Conservation (phyloP, 345 rosid genomes). For the Hirschfeldia incana region DNA sequence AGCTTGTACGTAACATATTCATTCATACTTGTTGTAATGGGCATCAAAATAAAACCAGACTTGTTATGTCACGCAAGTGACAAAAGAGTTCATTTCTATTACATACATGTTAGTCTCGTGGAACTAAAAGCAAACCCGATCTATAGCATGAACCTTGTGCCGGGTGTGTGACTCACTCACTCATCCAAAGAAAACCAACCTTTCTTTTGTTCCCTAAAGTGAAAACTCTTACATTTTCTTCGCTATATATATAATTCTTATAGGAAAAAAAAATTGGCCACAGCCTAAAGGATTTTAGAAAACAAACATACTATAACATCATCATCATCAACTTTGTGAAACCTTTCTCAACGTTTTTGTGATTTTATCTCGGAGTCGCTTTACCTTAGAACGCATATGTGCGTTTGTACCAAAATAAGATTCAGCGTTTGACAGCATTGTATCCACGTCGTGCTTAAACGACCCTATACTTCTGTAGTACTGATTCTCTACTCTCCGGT, state of each 20-base stretch:
- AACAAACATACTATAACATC: neutral
- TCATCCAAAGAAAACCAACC: constrained; percentile 7
- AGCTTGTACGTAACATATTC: neutral
- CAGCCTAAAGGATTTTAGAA: constrained; percentile 7
- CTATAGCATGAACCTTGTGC: constrained; percentile 24
- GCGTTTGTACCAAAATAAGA: constrained; percentile 50
- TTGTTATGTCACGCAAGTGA: constrained; percentile 10
- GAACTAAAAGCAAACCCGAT: constrained; percentile 3
- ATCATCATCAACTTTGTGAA: constrained; percentile 10
- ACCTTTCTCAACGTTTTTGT: constrained; percentile 44
- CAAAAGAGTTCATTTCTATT: constrained; percentile 12
- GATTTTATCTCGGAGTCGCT: constrained; percentile 61
- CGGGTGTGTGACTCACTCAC: neutral
- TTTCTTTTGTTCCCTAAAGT: neutral
- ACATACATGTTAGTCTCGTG: constrained; percentile 20
- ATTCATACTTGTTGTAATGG: neutral
- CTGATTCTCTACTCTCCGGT: constrained; percentile 67
- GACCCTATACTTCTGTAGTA: constrained; percentile 77
- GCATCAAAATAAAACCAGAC: neutral
- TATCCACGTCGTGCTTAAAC: constrained; percentile 62
- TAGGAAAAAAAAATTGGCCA: neutral
- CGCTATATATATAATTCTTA: constrained; percentile 12
- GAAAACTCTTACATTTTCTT: neutral
- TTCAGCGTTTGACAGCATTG: constrained; percentile 70
- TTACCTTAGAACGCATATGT: constrained; percentile 52